Conservation (phyloP, 1,139 yeast genomes). For the Taiozyma sp. region DNA sequence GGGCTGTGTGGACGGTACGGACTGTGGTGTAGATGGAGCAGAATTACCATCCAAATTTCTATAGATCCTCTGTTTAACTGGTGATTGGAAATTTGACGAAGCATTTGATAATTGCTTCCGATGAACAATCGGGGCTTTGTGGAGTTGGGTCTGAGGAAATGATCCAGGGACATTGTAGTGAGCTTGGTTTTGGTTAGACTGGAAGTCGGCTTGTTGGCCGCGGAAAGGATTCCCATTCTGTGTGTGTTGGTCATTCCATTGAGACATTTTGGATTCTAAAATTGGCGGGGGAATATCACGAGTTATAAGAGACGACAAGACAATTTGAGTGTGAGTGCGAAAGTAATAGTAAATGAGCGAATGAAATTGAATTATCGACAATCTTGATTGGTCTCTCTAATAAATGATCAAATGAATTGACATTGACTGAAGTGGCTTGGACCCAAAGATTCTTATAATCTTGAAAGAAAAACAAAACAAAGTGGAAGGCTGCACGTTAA, state of each 20-base stretch:
- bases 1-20: background rate
- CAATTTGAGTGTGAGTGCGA: background rate
- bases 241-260: background rate
- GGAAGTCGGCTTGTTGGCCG: background rate
- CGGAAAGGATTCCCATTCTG: background rate
- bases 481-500: background rate
- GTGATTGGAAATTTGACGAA: background rate
- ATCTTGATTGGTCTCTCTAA: background rate
- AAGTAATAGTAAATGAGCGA: background rate
- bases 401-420: background rate
- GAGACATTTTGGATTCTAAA: background rate
- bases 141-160: background rate
- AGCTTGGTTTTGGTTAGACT: background rate
- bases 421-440: background rate
- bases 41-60: background rate
- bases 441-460: background rate
- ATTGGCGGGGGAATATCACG: background rate
- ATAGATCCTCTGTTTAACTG: background rate
- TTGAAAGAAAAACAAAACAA: background rate
- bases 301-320: background rate
- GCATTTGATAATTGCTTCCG: background rate
- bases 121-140: background rate
- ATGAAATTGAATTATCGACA: background rate
- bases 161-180: conserved; percentile 5
- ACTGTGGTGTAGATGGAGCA: conserved; percentile 2